phyloP scores from a whole-genome alignment of 306 rosid species.

The Senna siamea region DNA sequence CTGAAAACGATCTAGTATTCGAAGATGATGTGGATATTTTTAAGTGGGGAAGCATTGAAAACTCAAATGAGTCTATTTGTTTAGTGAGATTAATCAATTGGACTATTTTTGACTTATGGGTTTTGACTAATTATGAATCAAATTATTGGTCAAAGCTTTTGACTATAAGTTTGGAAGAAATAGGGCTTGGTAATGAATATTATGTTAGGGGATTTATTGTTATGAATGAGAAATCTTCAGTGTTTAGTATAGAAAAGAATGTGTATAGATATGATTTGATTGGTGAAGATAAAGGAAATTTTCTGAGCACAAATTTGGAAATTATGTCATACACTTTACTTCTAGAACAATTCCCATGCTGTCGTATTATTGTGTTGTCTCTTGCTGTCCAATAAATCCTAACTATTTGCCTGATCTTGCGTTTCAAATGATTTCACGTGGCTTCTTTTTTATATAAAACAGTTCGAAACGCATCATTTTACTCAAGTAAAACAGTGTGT shows the following conservation, averaged over 20 bases:
- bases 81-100: not conserved
- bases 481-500: no score
- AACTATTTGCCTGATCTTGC: no score
- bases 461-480: no score
- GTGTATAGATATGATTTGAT: not conserved
- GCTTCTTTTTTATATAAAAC: no score
- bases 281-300: not conserved
- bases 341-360: no score
- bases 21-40: not conserved
- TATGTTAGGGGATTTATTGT: not conserved
- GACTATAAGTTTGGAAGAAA: not conserved
- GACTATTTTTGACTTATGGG: not conserved
- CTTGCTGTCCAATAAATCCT: no score
- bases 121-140: not conserved
- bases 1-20: no score
- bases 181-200: not conserved
- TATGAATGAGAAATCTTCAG: not conserved
- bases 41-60: not conserved
- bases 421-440: no score
- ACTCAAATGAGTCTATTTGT: not conserved
- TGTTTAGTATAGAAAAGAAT: not conserved
- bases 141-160: not conserved
- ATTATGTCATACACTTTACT: no score
- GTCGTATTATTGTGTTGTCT: no score
- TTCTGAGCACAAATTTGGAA: no score